These are phyloP conservation scores for Pleurotus cornucopiae DNA, from an alignment of 768 basidiomycete species.

Conservation along the genomic window DNA sequence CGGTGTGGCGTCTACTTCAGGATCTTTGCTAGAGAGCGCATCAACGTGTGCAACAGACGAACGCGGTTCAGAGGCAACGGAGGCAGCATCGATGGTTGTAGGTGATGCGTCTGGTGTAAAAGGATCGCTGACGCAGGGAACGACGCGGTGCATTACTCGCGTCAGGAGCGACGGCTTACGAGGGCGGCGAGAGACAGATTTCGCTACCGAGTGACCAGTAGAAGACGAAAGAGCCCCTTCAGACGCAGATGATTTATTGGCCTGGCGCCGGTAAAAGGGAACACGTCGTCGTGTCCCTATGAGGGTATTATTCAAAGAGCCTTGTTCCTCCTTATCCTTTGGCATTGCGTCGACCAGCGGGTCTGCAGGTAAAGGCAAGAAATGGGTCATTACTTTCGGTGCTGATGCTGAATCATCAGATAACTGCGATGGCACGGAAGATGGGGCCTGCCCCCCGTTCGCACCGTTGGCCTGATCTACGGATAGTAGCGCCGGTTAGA, in stretches of 20 bases:
- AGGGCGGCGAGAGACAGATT: constrained; percentile 8
- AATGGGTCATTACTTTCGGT: constrained; percentile 6
- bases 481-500: constrained; percentile 14
- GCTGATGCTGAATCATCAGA: background rate
- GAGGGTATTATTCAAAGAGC: constrained; percentile 35
- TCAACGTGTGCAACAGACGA: background rate
- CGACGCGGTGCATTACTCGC: constrained; percentile 29
- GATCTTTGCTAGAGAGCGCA: background rate
- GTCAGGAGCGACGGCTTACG: constrained; percentile 27
- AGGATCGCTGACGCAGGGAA: constrained; percentile 28
- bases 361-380: constrained; percentile 9
- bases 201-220: constrained; percentile 24
- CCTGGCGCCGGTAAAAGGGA: constrained; percentile 42
- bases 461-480: constrained; percentile 13
- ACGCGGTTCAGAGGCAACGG: constrained; percentile 4
- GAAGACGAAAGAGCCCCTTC: constrained; percentile 28
- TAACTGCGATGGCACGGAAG: constrained; percentile 13
- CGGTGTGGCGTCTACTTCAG: background rate
- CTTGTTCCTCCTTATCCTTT: constrained; percentile 30
- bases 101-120: constrained; percentile 1
- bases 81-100: background rate
- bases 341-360: constrained; percentile 16
- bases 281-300: constrained; percentile 30
- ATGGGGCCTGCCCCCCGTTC: constrained; percentile 19
- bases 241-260: constrained; percentile 30